Base-by-base conservation (phyloP, 2,329 filamentous ascomycete genomes). In the Fusarium lateritium region DNA sequence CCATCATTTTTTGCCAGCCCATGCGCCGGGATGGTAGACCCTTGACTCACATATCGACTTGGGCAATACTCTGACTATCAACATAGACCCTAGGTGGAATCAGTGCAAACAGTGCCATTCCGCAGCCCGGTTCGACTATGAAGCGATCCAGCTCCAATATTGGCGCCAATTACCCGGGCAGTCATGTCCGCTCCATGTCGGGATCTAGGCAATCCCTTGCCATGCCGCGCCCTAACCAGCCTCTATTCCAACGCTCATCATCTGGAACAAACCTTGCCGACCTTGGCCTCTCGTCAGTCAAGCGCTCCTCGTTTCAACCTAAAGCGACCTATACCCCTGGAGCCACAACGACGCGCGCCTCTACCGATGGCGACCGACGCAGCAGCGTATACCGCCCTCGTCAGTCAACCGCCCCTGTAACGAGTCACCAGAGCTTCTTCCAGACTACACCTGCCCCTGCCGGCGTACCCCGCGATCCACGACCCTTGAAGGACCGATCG, bases 341-440 rank as follows among this genome's bases (percentile, higher is more conserved):
- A n/a, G 56, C 69, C 9, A 59, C 70, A 24, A 57, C 67, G 15
- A 67, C 43, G 26, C 75, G 85, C 79, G 80, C 82, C 76, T 85
- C 83, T 67, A 83, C 81, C 72, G 86, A 83, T 77, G 76, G 84
- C 79, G 85, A 75, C 54, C 83, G 92, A 75, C 79, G 96, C 69
- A 98, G 95, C 82, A 98, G 95, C 77, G 91, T 98, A 70, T 89
- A 94, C 81, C 88, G 89, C 73, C 76, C 84, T 6, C 88, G 92
- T n/a, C 88, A 89, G 14, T 94, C 93, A 2, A 87, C 85, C 15
- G 84, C 83, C 44, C 92, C 89, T 3, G 86, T 89, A n/a, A 86
- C 89, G 71, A 88, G 84, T 51, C 93, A 96, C 73, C 94, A 98
- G 79, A 97, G 94, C 66, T 98, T 99, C 84, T 99, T 99, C 80